Evolutionary conservation across 345 rosid genomes (phyloP).

Genomic region (Hypericum androsaemum): DNA sequence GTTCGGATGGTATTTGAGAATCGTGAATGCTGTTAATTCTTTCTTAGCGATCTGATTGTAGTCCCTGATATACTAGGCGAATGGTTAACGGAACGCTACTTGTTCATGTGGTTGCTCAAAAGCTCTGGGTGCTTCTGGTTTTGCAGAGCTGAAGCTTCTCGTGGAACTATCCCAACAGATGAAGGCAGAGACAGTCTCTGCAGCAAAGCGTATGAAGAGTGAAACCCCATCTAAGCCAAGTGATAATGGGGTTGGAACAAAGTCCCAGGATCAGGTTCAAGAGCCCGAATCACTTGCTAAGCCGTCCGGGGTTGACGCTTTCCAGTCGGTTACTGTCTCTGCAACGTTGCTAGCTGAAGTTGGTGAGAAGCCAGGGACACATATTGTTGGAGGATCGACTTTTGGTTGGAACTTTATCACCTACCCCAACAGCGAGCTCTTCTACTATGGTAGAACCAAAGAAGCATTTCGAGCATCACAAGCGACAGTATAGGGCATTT

Average conservation of each 20-base stretch:
- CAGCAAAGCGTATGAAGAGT: conserved; percentile 18
- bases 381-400: conserved; percentile 73
- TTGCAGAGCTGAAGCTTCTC: conserved; percentile 56
- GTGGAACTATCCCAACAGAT: conserved; percentile 48
- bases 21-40: too few relatives aligned
- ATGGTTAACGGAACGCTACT: too few relatives aligned
- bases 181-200: conserved; percentile 29
- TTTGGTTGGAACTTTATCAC: conserved; percentile 91
- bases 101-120: too few relatives aligned
- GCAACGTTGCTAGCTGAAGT: conserved; percentile 28
- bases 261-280: conserved; percentile 13
- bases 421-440: conserved; percentile 31
- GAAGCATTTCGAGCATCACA: conserved; percentile 53
- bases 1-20: too few relatives aligned
- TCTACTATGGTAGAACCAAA: conserved; percentile 60
- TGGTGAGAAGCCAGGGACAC: conserved; percentile 15
- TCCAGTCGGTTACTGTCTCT: conserved; percentile 9
- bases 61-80: background rate
- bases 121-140: background rate
- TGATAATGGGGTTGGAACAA: conserved; percentile 31
- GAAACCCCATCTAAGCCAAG: conserved; percentile 28
- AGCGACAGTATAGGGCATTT: background rate
- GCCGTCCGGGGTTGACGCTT: conserved; percentile 22
- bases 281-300: conserved; percentile 9
- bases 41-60: background rate